A percentile compares a stretch with the other conserved stretches of the same genome.
Evolutionary conservation across 768 basidiomycete species (phyloP).

Genomic region (Rhodotorula kratochvilovae): DNA sequence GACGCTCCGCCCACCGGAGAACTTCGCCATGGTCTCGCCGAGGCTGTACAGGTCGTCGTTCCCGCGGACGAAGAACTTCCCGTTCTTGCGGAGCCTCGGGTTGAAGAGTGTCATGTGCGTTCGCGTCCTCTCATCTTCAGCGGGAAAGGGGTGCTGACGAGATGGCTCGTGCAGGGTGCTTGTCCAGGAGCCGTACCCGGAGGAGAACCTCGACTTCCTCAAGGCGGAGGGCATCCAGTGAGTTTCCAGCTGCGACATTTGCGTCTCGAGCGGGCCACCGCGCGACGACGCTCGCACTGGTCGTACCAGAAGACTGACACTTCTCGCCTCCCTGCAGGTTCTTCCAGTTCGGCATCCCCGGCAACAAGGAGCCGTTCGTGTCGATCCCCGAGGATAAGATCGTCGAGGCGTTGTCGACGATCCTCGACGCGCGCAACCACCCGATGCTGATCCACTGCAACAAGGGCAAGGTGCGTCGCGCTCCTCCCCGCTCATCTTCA

Average conservation of each 20-base stretch:
- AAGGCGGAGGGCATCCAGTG: slow-evolving; percentile 47
- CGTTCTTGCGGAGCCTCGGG: slow-evolving; percentile 47
- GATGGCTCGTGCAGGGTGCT: slow-evolving; percentile 45
- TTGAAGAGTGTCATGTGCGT: slow-evolving; percentile 50
- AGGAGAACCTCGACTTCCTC: slow-evolving; percentile 48
- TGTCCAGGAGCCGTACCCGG: slow-evolving; percentile 50
- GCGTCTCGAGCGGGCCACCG: no score
- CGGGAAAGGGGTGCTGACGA: no score
- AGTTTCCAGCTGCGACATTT: not conserved
- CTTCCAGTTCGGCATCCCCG: slow-evolving; percentile 50
- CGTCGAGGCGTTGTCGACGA: slow-evolving; percentile 46
- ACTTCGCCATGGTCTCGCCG: slow-evolving; percentile 47
- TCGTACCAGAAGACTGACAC: no score
- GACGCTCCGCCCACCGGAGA: slow-evolving; percentile 46
- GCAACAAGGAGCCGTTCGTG: slow-evolving; percentile 46
- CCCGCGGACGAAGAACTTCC: slow-evolving; percentile 48
- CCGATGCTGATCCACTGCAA: slow-evolving; percentile 51
- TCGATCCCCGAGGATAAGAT: slow-evolving; percentile 49
- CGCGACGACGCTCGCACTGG: no score
- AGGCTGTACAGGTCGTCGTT: slow-evolving; percentile 48
- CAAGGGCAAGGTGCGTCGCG: slow-evolving; percentile 49
- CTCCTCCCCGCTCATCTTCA: not conserved
- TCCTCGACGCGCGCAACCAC: slow-evolving; percentile 49
- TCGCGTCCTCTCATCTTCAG: no score
- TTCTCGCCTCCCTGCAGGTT: no score